phyloP scores from a whole-genome alignment of 495 filamentous ascomycete genomes.

The Penicillium pancosmium region DNA sequence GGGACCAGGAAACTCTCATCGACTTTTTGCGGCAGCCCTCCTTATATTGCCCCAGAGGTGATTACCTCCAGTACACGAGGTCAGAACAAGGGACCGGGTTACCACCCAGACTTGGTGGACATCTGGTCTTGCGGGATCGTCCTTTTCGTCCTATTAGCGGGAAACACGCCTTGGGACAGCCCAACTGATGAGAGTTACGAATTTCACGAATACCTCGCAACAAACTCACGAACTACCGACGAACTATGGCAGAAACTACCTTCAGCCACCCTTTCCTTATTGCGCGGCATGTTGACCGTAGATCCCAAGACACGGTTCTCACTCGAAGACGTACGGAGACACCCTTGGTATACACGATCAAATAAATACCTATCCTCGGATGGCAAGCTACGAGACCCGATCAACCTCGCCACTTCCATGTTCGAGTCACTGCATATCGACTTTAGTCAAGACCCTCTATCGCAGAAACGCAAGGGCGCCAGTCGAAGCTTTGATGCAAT shows the following conservation, averaged over 20 bases:
- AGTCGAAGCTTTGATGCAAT: conserved; percentile 46
- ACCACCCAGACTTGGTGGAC: conserved; percentile 81
- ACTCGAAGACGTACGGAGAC: conserved; percentile 82
- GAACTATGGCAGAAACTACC: conserved; percentile 85
- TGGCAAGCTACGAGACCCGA: conserved; percentile 76
- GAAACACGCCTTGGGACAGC: conserved; percentile 98
- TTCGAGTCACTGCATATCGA: conserved; percentile 92
- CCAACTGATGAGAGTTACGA: conserved; percentile 80
- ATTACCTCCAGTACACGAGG: conserved; percentile 52
- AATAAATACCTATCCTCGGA: conserved; percentile 75
- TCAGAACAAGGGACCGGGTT: conserved; percentile 62
- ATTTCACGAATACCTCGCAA: conserved; percentile 80
- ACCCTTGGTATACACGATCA: conserved; percentile 91
- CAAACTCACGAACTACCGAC: conserved; percentile 77
- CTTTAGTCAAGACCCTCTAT: conserved; percentile 69
- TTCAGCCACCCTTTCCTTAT: conserved; percentile 74
- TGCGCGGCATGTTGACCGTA: conserved; percentile 92
- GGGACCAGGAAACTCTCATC: conserved; percentile 75
- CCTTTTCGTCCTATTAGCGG: conserved; percentile 90
- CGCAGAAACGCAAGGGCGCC: conserved; percentile 39
- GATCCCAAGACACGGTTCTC: conserved; percentile 77
- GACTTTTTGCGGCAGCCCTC: conserved; percentile 93
- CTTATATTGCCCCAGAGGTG: conserved; percentile 98
- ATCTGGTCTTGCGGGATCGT: conserved; percentile 98
- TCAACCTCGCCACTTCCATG: conserved; percentile 88